Percentiles rank a stretch among this genome's conserved stretches.
Conservation (phyloP, 176 grass and related monocot species). For the Pontederia paniculata region DNA sequence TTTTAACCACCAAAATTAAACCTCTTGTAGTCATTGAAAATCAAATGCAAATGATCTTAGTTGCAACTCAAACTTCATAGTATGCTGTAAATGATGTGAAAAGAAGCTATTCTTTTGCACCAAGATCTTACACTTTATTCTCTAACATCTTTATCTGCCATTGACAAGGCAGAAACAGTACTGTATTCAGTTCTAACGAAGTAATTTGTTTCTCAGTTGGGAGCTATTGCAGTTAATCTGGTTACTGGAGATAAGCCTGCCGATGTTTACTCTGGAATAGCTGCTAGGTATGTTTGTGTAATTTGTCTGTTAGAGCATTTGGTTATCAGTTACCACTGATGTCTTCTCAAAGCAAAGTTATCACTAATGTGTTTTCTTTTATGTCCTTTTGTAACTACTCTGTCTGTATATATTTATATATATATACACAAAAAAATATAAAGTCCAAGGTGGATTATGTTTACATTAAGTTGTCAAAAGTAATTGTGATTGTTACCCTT, state of each 20-base stretch:
- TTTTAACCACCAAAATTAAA: too few relatives aligned
- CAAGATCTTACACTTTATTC: too few relatives aligned
- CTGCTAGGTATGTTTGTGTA: constrained; percentile 51
- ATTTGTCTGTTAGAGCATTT: constrained; percentile 11
- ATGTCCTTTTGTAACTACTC: too few relatives aligned
- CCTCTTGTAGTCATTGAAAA: too few relatives aligned
- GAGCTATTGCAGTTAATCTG: constrained; percentile 83
- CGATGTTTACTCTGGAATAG: constrained; percentile 97
- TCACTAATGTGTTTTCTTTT: neutral
- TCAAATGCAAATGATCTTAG: too few relatives aligned
- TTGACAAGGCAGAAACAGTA: neutral
- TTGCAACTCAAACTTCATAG: too few relatives aligned
- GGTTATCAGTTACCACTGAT: neutral
- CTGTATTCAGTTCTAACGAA: neutral
- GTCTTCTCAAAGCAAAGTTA: neutral
- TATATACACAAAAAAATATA: too few relatives aligned
- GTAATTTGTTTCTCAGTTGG: constrained; percentile 43
- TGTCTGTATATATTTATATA: too few relatives aligned
- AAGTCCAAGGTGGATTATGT: neutral
- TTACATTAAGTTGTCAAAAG: neutral
- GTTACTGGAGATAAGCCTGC: constrained; percentile 86
- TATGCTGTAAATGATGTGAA: too few relatives aligned
- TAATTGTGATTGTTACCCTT: neutral
- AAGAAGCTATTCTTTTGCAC: too few relatives aligned
- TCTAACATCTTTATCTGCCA: too few relatives aligned